Conservation (phyloP, 2,329 filamentous ascomycete species). For the Fusarium sp. region DNA sequence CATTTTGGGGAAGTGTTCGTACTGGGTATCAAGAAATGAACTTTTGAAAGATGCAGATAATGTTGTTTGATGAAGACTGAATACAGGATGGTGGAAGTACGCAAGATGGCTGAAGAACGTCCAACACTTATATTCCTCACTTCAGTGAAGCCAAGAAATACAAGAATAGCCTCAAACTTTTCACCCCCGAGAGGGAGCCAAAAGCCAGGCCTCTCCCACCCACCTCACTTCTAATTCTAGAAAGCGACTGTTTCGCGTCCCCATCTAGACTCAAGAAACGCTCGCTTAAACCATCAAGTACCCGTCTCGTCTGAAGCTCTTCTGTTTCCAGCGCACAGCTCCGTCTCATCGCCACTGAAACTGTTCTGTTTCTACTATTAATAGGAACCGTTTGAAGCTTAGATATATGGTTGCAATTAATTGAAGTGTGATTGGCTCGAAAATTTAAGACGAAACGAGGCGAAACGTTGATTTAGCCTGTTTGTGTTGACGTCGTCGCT, state of each 20-base stretch:
- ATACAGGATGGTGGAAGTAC: neutral
- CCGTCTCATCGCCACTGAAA: neutral
- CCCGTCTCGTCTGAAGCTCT: neutral
- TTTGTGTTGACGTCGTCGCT: neutral
- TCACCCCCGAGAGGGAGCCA: neutral
- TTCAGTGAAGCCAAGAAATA: conserved; percentile 3
- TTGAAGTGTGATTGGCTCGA: rapidly evolving
- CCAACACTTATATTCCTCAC: rapidly evolving
- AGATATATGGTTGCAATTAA: neutral
- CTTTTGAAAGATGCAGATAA: rapidly evolving
- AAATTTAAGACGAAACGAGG: neutral
- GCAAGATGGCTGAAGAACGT: rapidly evolving
- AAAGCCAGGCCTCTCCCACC: rapidly evolving
- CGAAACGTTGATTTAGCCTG: neutral
- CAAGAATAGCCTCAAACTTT: neutral
- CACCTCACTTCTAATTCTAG: neutral
- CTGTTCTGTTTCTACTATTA: conserved; percentile 10
- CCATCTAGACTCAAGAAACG: neutral
- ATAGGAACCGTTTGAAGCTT: neutral
- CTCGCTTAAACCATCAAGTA: neutral
- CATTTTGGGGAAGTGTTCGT: neutral
- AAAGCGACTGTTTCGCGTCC: neutral
- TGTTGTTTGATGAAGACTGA: rapidly evolving
- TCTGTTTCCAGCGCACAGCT: neutral
- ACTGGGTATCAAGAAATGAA: neutral